Percentiles rank a stretch among this genome's conserved stretches.
phyloP scores from a whole-genome alignment of 1,284 basidiomycete genomes.

The Leccinum pachyderme region DNA sequence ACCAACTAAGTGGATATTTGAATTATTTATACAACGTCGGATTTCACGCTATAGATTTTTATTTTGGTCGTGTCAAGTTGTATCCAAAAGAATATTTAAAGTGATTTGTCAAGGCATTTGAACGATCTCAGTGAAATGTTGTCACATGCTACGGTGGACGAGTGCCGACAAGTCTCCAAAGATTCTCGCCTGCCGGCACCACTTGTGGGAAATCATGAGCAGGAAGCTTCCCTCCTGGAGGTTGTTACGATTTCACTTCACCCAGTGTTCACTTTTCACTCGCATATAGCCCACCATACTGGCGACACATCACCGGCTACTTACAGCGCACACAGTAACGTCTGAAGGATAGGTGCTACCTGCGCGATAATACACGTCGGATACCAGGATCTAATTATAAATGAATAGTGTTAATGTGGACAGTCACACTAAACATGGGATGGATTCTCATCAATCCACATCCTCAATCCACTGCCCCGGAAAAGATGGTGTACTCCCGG shows the following conservation, averaged over 20 bases:
- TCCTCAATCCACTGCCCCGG: conserved; percentile 34
- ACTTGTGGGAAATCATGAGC: too few species aligned
- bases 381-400: conserved; percentile 17
- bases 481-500: conserved; percentile 21
- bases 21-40: neutral
- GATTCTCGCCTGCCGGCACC: too few species aligned
- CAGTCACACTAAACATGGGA: neutral
- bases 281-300: too few species aligned
- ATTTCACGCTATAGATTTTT: neutral
- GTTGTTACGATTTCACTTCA: too few species aligned
- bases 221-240: too few species aligned
- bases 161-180: too few species aligned
- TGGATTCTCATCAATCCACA: conserved; percentile 25
- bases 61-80: neutral
- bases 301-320: too few species aligned
- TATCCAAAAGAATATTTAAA: conserved; percentile 9
- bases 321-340: neutral
- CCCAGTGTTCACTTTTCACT: too few species aligned
- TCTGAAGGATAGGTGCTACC: neutral
- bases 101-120: neutral
- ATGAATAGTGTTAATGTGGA: conserved; percentile 5
- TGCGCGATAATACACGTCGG: neutral
- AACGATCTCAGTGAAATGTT: neutral
- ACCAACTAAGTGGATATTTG: conserved; percentile 42
- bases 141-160: too few species aligned